These are phyloP conservation scores for Kandelia obovata DNA, from an alignment of 345 rosid genomes.

Conservation along the genomic window DNA sequence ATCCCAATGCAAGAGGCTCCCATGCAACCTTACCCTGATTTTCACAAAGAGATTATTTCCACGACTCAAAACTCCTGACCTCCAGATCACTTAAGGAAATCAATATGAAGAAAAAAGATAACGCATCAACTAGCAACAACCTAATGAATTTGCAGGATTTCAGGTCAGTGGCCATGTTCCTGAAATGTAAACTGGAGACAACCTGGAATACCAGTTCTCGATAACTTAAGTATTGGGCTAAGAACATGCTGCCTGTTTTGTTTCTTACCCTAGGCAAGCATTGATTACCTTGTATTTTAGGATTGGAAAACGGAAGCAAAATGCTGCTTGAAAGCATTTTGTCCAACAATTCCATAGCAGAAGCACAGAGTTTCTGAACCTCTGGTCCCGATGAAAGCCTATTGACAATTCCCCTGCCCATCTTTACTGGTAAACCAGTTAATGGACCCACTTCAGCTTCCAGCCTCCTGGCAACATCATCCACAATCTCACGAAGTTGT, in stretches of 20 bases:
- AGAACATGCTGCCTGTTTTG: no score
- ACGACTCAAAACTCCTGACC: no score
- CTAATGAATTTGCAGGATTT: constrained; percentile 5
- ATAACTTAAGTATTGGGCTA: background rate
- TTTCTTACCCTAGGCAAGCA: background rate
- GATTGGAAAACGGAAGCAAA: constrained; percentile 19
- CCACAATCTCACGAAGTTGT: constrained; percentile 50
- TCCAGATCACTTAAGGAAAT: background rate
- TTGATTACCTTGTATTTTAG: constrained; percentile 40
- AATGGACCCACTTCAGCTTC: constrained; percentile 85
- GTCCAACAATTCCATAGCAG: constrained; percentile 62
- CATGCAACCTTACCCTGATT: no score
- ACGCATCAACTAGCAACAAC: constrained; percentile 9
- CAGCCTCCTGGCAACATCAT: constrained; percentile 70
- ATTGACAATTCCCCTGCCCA: constrained; percentile 84
- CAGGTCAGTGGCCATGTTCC: background rate
- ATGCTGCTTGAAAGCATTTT: constrained; percentile 35
- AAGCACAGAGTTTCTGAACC: constrained; percentile 67
- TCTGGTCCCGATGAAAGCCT: constrained; percentile 76
- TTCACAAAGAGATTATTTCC: no score
- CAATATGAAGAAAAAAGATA: background rate
- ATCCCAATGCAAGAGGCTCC: no score
- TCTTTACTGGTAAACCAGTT: constrained; percentile 74
- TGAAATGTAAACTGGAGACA: background rate
- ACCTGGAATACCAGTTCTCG: background rate